Conservation (phyloP, 352 stramenopile species). For the Pythium scleroteichum region DNA sequence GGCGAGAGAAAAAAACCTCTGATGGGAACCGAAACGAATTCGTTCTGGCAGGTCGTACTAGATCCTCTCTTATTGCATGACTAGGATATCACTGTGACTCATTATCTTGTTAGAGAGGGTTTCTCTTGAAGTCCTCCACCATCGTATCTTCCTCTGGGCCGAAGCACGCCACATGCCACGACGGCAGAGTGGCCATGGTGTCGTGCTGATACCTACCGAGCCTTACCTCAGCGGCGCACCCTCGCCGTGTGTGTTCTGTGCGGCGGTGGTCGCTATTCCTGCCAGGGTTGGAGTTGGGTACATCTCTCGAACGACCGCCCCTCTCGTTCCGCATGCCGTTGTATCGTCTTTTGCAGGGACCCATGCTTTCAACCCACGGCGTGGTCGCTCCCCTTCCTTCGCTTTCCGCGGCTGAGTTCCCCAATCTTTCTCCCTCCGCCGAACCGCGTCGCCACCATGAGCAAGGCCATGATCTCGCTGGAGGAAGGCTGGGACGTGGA, state of each 20-base stretch:
- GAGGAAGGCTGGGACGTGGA: slow-evolving; percentile 87
- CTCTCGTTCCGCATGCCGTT: neutral
- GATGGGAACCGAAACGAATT: neutral
- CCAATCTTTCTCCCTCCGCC: slow-evolving; percentile 17
- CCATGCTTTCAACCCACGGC: slow-evolving; percentile 13
- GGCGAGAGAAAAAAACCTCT: neutral
- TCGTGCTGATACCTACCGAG: too few relatives aligned
- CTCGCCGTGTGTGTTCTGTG: too few relatives aligned
- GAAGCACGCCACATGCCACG: too few relatives aligned
- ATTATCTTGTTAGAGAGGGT: neutral
- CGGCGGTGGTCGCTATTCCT: too few relatives aligned
- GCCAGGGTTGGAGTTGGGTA: neutral
- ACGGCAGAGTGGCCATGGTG: too few relatives aligned
- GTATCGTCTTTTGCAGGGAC: slow-evolving; percentile 4
- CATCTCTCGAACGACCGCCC: neutral
- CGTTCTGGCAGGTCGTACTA: neutral
- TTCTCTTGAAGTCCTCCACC: too few relatives aligned
- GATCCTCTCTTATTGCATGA: neutral
- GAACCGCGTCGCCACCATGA: slow-evolving; percentile 39
- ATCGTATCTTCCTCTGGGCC: too few relatives aligned
- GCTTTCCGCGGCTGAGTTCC: slow-evolving; percentile 17
- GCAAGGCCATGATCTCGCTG: slow-evolving; percentile 83
- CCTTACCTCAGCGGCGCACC: too few relatives aligned
- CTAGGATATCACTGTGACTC: neutral
- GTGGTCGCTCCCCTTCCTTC: neutral